Evolutionary conservation across 176 grass and related monocot genomes (phyloP), one percentile per base, ranked within the genome.

Genomic region (Bonia amplexicaulis): DNA sequence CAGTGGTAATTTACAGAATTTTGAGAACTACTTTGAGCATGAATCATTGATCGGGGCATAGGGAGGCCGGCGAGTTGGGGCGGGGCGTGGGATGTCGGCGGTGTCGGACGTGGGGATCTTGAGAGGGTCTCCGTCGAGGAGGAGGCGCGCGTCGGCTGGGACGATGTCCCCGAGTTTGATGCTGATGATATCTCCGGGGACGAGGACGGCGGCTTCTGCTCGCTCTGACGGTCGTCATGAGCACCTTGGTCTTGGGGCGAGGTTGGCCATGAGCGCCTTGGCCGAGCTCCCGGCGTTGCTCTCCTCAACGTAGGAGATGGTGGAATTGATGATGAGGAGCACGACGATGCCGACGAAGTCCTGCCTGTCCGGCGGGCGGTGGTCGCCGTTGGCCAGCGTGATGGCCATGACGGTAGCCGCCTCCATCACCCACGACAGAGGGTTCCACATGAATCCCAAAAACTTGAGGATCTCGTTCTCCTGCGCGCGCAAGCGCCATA

Each of bases 391-490:
- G 27, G 31, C 92, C n/a, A n/a, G n/a, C n/a, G n/a, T n/a, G 51
- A 99, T 99, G 57, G 97, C 97, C 86, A 99, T 99, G 33, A 99
- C 22, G 20, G n/a, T n/a, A n/a, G 97, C 97, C 7, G 96, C 16
- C 67, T 99, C 97, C 97, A 99, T 99, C 22, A 99, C 97, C 97
- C 97, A 99, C 31, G 97, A 99, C 1, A 99, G 79, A 0, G 97
- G 97, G 75, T 99, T 99, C 97, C 97, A 99, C 97, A 99, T 99
- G 85, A 99, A 99, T n/a, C 91, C 88, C 22, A 99, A 14, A 86
- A 99, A 99, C 69, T 96, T 99, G 22, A 99, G 92, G 0, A 99
- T 5, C 82, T 92, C 85, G 62, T 88, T 99, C 90, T 99, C 97
- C 93, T 95, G 80, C 51, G 69, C 46, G 49, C 41, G 74, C 45